Base-by-base conservation (phyloP, 1,284 basidiomycete genomes). In the Ceratobasidium sp. region DNA sequence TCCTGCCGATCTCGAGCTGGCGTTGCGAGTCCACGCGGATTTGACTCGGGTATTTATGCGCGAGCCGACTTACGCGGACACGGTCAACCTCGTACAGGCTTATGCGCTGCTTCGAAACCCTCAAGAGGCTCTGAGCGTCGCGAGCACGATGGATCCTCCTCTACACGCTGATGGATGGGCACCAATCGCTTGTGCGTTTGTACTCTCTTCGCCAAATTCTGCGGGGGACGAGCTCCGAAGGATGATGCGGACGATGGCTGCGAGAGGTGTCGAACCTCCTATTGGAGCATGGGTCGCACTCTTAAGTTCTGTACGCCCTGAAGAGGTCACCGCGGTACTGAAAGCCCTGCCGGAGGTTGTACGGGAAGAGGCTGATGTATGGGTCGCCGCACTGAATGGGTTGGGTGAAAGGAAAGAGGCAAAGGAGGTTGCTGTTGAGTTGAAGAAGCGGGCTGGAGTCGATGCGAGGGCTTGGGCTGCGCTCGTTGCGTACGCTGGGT, bases 271-370 rank as follows among this genome's bases (percentile, higher is more conserved):
- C n/a, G 43, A 70, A 16, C 67, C 53, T 3, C 67, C 64, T 2
- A 53, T 30, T 48, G 67, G 67, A 48, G 67, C 67, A n/a, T 70
- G 67, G 67, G 55, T 55, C 16, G 55, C 67, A 4, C 53, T 70
- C 3, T 21, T 70, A 3, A 55, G 53, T 9, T 55, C 26, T 6
- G 18, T 59, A 30, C 43, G 67, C 18, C 67, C 67, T 5, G 53
- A 58, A 18, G 67, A 70, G 26, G 32, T 70, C 10, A 30, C 21
- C 5, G 53, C 53, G 16, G 67, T 70, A 41, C n/a, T 70, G 26
- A 70, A 59, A 21, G 67, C 32, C 9, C 34, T 70, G 32, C 67
- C 67, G 18, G 55, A 58, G 10, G 28, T 9, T 14, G 55, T 59
- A 12, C 28, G 43, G 28, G 36, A 57, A 3, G 43, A 59, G 21